phyloP scores from a whole-genome alignment of 2,329 filamentous ascomycete species.

The Graphilbum fragrans region DNA sequence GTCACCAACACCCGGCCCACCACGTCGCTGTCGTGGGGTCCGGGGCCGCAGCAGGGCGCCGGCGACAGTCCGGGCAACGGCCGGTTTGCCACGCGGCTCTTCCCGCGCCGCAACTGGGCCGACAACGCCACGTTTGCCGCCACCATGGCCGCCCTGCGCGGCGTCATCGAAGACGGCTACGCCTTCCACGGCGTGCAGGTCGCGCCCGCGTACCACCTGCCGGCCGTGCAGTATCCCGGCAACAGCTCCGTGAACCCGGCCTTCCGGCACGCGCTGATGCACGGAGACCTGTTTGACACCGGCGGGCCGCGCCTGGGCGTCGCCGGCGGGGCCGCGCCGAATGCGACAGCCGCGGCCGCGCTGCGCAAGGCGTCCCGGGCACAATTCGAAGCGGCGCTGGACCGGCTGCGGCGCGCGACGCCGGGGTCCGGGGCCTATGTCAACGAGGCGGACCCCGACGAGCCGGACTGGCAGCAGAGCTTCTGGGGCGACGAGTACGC shows the following conservation, averaged over 20 bases:
- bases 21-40: slow-evolving; percentile 6
- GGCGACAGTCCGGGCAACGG: slow-evolving; percentile 12
- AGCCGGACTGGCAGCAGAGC: slow-evolving; percentile 8
- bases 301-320: not conserved
- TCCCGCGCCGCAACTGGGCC: slow-evolving; percentile 13
- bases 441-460: slow-evolving; percentile 10
- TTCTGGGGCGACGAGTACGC: slow-evolving; percentile 11
- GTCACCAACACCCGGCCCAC: slow-evolving; percentile 12
- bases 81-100: slow-evolving; percentile 15
- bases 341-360: not conserved
- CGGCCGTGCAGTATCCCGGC: slow-evolving; percentile 13
- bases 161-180: slow-evolving; percentile 13
- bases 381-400: slow-evolving; percentile 3
- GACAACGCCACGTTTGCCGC: slow-evolving; percentile 9
- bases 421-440: slow-evolving; percentile 9
- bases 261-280: slow-evolving; percentile 7
- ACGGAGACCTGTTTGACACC: slow-evolving; percentile 8
- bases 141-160: slow-evolving; percentile 12
- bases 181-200: slow-evolving; percentile 16
- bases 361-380: slow-evolving; percentile 1
- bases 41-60: slow-evolving; percentile 3
- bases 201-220: slow-evolving; percentile 7
- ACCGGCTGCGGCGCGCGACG: slow-evolving; percentile 5
- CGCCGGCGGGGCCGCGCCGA: not conserved
- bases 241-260: slow-evolving; percentile 13